Conservation (phyloP, 192 early-diverging fungal genomes). For the Entomortierella lignicola region DNA sequence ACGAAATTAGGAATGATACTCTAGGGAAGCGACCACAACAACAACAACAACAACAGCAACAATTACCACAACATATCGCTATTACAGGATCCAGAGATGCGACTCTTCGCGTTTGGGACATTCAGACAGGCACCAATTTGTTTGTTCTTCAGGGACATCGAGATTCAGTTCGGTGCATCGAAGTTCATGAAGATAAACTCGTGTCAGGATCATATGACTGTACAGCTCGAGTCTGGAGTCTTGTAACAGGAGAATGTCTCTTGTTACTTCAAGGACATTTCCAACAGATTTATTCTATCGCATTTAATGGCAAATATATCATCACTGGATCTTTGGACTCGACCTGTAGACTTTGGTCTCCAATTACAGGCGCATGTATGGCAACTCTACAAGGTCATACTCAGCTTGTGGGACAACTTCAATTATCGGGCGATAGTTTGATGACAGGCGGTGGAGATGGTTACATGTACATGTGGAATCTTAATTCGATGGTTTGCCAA, state of each 20-base stretch:
- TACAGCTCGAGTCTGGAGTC: constrained; percentile 93
- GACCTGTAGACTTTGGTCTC: constrained; percentile 92
- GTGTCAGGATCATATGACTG: constrained; percentile 95
- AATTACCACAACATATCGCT: constrained; percentile 58
- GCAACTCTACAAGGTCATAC: constrained; percentile 91
- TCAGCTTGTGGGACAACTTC: constrained; percentile 93
- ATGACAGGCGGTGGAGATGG: constrained; percentile 96
- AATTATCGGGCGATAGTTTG: constrained; percentile 82
- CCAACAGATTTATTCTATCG: constrained; percentile 96
- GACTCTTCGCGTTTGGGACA: constrained; percentile 92
- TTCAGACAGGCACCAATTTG: constrained; percentile 72
- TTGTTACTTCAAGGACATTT: constrained; percentile 87
- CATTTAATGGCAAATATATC: constrained; percentile 84
- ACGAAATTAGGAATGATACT: not conserved
- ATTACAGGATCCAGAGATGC: constrained; percentile 95
- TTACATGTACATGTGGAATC: constrained; percentile 91
- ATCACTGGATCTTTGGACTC: constrained; percentile 95
- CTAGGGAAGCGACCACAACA: not conserved
- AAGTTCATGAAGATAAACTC: constrained; percentile 82
- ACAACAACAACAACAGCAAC: constrained; percentile 6
- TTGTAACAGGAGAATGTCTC: constrained; percentile 74
- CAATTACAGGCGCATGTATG: constrained; percentile 79
- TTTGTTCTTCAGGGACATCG: constrained; percentile 89
- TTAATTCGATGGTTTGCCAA: constrained; percentile 67
- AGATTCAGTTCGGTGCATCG: constrained; percentile 91